These are phyloP conservation scores for Coelastrella sp. DNA, from an alignment of 139 green algal species.

Conservation along the genomic window DNA sequence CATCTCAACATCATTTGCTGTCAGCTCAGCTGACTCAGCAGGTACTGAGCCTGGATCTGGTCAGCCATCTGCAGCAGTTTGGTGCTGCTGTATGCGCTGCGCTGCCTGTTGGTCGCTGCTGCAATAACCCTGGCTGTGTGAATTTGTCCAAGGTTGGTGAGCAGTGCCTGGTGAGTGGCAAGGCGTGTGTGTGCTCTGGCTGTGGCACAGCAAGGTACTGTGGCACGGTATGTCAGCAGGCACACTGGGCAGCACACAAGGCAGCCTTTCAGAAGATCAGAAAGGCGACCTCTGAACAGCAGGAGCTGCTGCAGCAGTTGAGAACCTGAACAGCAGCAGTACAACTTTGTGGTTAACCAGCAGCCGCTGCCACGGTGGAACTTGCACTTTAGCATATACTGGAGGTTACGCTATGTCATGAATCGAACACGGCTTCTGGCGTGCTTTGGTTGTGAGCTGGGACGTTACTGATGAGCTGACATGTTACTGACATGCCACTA, in stretches of 20 bases:
- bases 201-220: conserved; percentile 13
- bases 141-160: conserved; percentile 11
- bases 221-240: conserved; percentile 13
- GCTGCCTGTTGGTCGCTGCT: conserved; percentile 23
- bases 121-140: conserved; percentile 22
- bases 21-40: not conserved
- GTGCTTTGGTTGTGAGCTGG: too few species aligned
- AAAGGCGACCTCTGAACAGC: not conserved
- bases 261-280: not conserved
- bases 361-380: too few species aligned
- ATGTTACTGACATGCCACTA: too few species aligned
- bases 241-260: conserved; percentile 7
- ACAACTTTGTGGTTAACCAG: too few species aligned
- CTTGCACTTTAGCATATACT: too few species aligned
- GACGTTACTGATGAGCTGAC: too few species aligned
- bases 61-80: not conserved
- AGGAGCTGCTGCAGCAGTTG: not conserved
- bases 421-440: too few species aligned
- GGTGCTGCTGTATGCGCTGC: not conserved
- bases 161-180: not conserved
- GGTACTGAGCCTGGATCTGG: not conserved
- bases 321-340: not conserved
- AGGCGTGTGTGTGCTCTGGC: not conserved
- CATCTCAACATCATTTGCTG: not conserved
- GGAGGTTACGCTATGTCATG: too few species aligned